Percentiles rank a stretch among this genome's conserved stretches.
Conservation (phyloP, 2,329 filamentous ascomycete species). For the Aspergillus neotritici region DNA sequence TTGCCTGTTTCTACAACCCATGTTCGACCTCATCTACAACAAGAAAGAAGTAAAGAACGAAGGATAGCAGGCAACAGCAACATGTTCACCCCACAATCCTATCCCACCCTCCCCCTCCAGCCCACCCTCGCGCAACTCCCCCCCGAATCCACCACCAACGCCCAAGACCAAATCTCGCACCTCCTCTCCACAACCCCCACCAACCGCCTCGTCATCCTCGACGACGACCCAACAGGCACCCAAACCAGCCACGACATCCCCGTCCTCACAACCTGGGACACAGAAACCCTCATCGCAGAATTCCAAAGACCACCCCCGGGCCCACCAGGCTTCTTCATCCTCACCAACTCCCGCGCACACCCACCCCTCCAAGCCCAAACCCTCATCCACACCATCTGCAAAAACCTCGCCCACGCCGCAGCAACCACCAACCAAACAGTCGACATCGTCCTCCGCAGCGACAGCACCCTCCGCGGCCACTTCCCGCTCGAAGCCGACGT, state of each 20-base stretch:
- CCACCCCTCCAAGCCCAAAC: constrained; percentile 44
- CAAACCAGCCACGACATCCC: constrained; percentile 56
- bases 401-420: constrained; percentile 45
- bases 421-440: constrained; percentile 36
- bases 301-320: constrained; percentile 31
- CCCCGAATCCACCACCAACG: constrained; percentile 24
- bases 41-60: not conserved
- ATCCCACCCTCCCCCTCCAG: constrained; percentile 22
- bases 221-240: constrained; percentile 57
- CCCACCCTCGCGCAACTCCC: constrained; percentile 24
- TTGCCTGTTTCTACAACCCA: too few relatives aligned
- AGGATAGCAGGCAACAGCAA: not conserved
- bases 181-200: constrained; percentile 22
- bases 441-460: constrained; percentile 53
- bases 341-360: constrained; percentile 55
- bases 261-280: constrained; percentile 52
- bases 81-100: constrained; percentile 18
- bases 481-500: constrained; percentile 53
- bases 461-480: constrained; percentile 54
- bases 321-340: constrained; percentile 53
- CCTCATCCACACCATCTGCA: constrained; percentile 49
- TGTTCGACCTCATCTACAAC: not conserved
- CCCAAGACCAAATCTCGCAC: constrained; percentile 27
- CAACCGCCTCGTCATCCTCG: constrained; percentile 35
- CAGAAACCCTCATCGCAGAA: constrained; percentile 40